Base-by-base conservation (phyloP, 345 rosid genomes). In the Pistacia vera region DNA sequence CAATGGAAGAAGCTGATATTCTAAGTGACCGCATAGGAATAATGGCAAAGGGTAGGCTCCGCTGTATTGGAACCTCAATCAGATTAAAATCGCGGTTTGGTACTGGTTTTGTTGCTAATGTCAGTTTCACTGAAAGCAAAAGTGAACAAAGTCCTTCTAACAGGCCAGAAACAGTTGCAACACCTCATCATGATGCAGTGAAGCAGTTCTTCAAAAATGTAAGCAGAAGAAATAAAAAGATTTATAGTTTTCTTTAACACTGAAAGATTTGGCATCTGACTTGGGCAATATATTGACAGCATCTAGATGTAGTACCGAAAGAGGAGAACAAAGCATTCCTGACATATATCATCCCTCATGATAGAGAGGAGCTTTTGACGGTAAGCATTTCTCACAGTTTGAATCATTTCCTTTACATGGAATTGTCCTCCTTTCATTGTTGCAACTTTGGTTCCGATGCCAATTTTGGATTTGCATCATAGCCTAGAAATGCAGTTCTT, bases 1-100 rank as follows among this genome's bases (percentile, higher is more conserved):
- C 99, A 1, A 90, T 90, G 98, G 99, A 95, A 81, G 98, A 95
- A 86, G 98, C 98, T 55, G 99, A 90, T 76, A 88, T 92, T 64
- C 75, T 95, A 69, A 87, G 99, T 83, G 99, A 95, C 81, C 92
- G 93, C 48, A 93, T 93, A 55, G 93, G 93, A 76, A 95, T 93
- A 64, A 90, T 95, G 99, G 97, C 98, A 68, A 93, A 93, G 90
- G 99, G 98, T 55, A 84, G 93, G 81, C 95, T 95, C 62, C 90
- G 90, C 75, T 95, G 99, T 85, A 81, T 90, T 57, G 97, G 98
- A 80, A 93, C 91, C 73, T 90, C 98, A 41, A 95, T 88, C 83
- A 86, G 95, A 88, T 85, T 95, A 85, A 93, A 95, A 72, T 95
- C 99, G 8, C 87, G 83, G 73, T 95, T 93, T 28, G 99, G 98